Evolutionary conservation across 2,329 filamentous ascomycete genomes (phyloP).

Genomic region (Aspergillus proliferans): DNA sequence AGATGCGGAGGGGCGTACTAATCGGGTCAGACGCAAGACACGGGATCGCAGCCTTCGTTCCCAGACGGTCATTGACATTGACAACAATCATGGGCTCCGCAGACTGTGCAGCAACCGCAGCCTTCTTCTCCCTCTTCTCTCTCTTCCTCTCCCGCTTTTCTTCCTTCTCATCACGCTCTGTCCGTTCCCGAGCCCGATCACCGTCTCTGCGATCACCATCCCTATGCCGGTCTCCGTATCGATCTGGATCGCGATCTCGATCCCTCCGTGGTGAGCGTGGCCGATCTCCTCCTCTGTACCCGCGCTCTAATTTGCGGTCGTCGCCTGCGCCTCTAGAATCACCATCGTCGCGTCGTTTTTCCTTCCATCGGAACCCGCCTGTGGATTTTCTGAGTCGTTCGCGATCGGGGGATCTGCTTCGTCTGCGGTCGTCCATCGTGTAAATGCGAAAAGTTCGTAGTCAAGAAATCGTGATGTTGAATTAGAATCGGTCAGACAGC

Average conservation of each 20-base stretch:
- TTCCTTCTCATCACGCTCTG: slow-evolving; percentile 17
- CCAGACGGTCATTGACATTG: slow-evolving; percentile 87
- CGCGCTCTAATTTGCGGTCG: slow-evolving; percentile 47
- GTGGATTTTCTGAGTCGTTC: slow-evolving; percentile 35
- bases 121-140: slow-evolving; percentile 38
- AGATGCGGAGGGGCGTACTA: slow-evolving; percentile 33
- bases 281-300: slow-evolving; percentile 40
- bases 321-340: slow-evolving; percentile 38
- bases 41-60: slow-evolving; percentile 90
- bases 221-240: slow-evolving; percentile 11
- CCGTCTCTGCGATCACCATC: slow-evolving; percentile 18
- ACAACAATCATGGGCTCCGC: slow-evolving; percentile 87
- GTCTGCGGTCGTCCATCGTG: slow-evolving; percentile 31
- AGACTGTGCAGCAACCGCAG: slow-evolving; percentile 29
- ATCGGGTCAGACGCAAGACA: slow-evolving; percentile 80
- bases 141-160: slow-evolving; percentile 33
- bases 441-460: background rate
- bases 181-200: slow-evolving; percentile 17
- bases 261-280: slow-evolving; percentile 33
- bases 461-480: slow-evolving; percentile 6
- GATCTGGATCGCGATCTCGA: slow-evolving; percentile 23
- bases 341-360: slow-evolving; percentile 45
- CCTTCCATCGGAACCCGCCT: slow-evolving; percentile 45
- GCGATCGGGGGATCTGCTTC: slow-evolving; percentile 42
- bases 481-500: slow-evolving; percentile 15